Base-by-base conservation (phyloP, 2,329 filamentous ascomycete species). In the Aurifilum marmelostoma region DNA sequence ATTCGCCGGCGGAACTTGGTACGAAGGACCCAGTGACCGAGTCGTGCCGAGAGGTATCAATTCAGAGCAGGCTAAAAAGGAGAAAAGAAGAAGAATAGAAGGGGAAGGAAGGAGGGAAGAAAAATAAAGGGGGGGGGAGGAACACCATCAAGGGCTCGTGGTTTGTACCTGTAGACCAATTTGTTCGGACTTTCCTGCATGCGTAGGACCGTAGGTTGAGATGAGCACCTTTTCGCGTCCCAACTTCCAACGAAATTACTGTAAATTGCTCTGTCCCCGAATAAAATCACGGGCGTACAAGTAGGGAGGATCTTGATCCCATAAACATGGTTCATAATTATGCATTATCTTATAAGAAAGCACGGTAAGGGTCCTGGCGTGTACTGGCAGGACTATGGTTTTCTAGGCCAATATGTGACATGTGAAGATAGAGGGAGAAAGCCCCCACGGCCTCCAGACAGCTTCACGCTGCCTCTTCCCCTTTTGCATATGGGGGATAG, bases 381-480 rank as follows among this genome's bases (percentile, higher is more conserved):
- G 24, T 24, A 65, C 52, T 56, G 37, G 59, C 41, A 54, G 63
- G 66, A 63, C 69, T 27, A 50, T 63, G 63, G 47, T 67, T 27
- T 69, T 50, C 68, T 34, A 66, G 63, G 60, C 66, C 63, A 70
- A 70, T 66, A 66, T 70, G 66, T 62, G 66, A 70, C 69, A 70
- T 59, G 27, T 43, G 66, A 70, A 70, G 63, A 52, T 43, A 41
- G n/a, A n/a, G 52, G 47, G 18, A 56, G 41, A 34, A 34, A 34
- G 34, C 34, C 34, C 34, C 34, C 34, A 4, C 64, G n/a, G n/a
- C 29, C n/a, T 47, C 63, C 6, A 54, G 18, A 39, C 41, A 8
- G 54, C 32, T 27, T 24, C 65, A 37, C 43, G 41, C 29, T 29
- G 24, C 43, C 47, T 63, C 7, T 47, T 2, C 39, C 41, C 18